Evolutionary conservation across 2,329 filamentous ascomycete species (phyloP), one percentile per base, ranked within the genome.

Genomic region (Calonectria pauciramosa): DNA sequence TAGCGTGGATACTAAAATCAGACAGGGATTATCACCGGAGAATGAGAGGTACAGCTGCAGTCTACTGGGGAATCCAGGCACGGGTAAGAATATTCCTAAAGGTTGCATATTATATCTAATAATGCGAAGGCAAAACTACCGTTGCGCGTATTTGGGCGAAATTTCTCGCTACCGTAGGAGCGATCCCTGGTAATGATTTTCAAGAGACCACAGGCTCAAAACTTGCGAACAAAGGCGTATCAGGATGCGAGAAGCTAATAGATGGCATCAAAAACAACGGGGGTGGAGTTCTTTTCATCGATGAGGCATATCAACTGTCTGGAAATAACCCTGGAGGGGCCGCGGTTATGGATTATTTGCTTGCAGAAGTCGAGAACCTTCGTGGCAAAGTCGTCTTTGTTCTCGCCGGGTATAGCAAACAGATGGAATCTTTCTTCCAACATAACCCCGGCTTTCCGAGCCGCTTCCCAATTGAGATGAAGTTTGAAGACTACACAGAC

Each of bases 381-480:
- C 90, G 88, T 0, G 94, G 94, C 0, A 94, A 94, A 77, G 83
- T 96, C 0, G 91, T 93, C 0, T 94, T 96, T 68, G 87, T 96
- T 0, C 86, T 96, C 3, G 94, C 94, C 0, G 94, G 95, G 0
- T 96, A 96, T 82, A 88, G 88, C 64, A 92, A 92, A 77, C 88
- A 94, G 75, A 96, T 96, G 94, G 94, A 96, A 78, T 88, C 88
- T 0, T 95, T 96, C 82, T 95, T 95, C 60, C 87, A 90, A 0
- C 93, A 96, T 74, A 96, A 96, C 56, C 91, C 91, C 0, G 94
- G 94, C 0, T 86, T 96, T 3, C 87, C 90, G 0, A 94, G 93
- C 76, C 91, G 94, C 0, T 92, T 96, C 47, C 94, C 94, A 0
- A 86, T 91, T 14, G 85, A 88, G 41, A 86, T 96, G 79, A 88